Percentiles rank a stretch among this genome's conserved stretches.
phyloP scores from a whole-genome alignment of 2,329 filamentous ascomycete species.

The Fusarium mangiferae region DNA sequence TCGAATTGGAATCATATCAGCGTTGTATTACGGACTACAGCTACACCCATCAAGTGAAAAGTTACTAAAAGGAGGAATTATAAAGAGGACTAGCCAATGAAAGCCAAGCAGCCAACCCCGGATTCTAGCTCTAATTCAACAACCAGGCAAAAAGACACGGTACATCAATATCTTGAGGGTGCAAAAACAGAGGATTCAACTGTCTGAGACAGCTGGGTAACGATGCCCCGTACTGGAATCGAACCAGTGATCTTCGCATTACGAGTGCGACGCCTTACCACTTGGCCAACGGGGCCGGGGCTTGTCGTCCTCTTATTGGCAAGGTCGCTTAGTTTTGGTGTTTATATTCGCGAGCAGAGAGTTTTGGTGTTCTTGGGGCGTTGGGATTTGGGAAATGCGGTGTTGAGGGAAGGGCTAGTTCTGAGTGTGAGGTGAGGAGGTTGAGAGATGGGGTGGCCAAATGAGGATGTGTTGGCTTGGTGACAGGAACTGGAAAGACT shows the following conservation, averaged over 20 bases:
- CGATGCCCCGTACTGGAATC: constrained; percentile 32
- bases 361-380: not conserved
- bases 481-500: not conserved
- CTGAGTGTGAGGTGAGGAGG: not conserved
- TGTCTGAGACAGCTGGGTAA: constrained; percentile 5
- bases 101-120: not conserved
- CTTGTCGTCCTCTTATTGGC: constrained; percentile 8
- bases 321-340: not conserved
- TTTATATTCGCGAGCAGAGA: not conserved
- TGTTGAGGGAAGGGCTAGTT: not conserved
- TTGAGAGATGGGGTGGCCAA: rapidly evolving
- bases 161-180: no score
- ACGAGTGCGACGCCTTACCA: constrained; percentile 43
- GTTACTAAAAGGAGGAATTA: not conserved
- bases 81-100: not conserved
- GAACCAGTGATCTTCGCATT: constrained; percentile 40
- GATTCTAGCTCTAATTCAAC: not conserved
- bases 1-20: not conserved
- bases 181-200: constrained; percentile 8
- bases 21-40: not conserved
- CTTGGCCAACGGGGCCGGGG: constrained; percentile 37
- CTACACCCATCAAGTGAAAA: not conserved
- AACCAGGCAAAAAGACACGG: not conserved
- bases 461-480: rapidly evolving
- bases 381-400: not conserved